phyloP scores from a whole-genome alignment of 1,284 basidiomycete genomes.

The Ceratobasidium theobromae region DNA sequence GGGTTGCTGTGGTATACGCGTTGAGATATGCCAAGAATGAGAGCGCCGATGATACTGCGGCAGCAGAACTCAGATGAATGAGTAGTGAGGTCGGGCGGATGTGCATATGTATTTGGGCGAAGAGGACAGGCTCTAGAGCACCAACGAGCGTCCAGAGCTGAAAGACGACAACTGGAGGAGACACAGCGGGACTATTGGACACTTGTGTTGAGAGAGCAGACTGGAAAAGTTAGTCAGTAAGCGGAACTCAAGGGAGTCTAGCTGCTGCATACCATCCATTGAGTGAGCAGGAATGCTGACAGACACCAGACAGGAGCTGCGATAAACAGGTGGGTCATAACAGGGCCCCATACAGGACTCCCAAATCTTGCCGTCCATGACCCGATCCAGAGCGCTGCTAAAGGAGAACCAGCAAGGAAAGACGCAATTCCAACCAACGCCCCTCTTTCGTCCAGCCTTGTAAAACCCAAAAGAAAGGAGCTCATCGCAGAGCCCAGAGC shows the following conservation, averaged over 20 bases:
- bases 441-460: slow-evolving; percentile 40
- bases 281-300: slow-evolving; percentile 50
- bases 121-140: slow-evolving; percentile 24
- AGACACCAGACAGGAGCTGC: slow-evolving; percentile 58
- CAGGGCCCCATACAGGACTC: slow-evolving; percentile 58
- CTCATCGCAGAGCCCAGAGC: slow-evolving; percentile 46
- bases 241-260: not conserved
- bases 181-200: slow-evolving; percentile 27
- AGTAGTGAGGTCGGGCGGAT: slow-evolving; percentile 8
- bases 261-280: slow-evolving; percentile 48
- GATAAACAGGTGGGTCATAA: slow-evolving; percentile 56
- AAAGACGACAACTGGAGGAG: slow-evolving; percentile 27
- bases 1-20: slow-evolving; percentile 32
- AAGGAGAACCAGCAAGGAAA: slow-evolving; percentile 57
- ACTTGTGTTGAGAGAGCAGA: slow-evolving; percentile 32
- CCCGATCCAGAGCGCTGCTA: slow-evolving; percentile 62
- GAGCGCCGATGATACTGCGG: slow-evolving; percentile 1
- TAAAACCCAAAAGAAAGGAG: slow-evolving; percentile 45
- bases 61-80: not conserved
- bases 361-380: slow-evolving; percentile 56
- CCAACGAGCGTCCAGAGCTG: slow-evolving; percentile 26
- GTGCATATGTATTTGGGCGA: slow-evolving; percentile 37
- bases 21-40: slow-evolving; percentile 21
- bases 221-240: not conserved
- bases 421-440: slow-evolving; percentile 47